Evolutionary conservation across 179 eudicot species (phyloP).

Genomic region (Beta corolliflora): DNA sequence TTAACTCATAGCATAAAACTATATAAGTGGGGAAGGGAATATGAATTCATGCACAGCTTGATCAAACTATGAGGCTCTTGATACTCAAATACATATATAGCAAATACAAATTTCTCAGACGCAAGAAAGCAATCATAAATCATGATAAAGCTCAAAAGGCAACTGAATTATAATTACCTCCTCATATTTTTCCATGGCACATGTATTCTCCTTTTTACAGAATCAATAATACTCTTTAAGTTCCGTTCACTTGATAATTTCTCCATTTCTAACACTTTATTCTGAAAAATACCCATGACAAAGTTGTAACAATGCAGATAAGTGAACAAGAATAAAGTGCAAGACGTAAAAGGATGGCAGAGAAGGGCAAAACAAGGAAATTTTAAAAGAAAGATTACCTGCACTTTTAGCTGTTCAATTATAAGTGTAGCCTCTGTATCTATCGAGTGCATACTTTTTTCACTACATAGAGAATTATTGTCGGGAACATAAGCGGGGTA

Average conservation of each 20-base stretch:
- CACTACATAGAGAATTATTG: conserved; percentile 26
- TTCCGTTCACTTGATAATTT: conserved; percentile 29
- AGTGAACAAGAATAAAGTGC: not conserved
- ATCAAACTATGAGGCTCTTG: conserved; percentile 3
- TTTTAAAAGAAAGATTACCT: conserved; percentile 37
- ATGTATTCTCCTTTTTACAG: conserved; percentile 25
- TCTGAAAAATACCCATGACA: conserved; percentile 11
- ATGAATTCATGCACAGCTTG: not conserved
- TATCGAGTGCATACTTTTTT: conserved; percentile 29
- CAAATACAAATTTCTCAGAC: not conserved
- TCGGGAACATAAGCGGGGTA: conserved; percentile 21
- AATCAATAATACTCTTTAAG: conserved; percentile 23
- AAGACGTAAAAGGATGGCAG: not conserved
- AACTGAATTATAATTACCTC: conserved; percentile 29
- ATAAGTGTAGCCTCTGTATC: conserved; percentile 64
- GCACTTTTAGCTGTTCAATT: conserved; percentile 72
- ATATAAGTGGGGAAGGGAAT: not conserved
- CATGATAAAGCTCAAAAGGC: not conserved
- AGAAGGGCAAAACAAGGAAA: conserved; percentile 1
- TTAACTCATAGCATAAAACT: not conserved
- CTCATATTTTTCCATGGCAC: conserved; percentile 30
- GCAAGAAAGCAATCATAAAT: not conserved
- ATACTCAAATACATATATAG: not conserved
- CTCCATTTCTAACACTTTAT: conserved; percentile 31
- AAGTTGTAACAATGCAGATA: not conserved